These are phyloP conservation scores for Microsporum audouinii DNA, from an alignment of 2,329 filamentous ascomycete genomes.

Conservation along the genomic window DNA sequence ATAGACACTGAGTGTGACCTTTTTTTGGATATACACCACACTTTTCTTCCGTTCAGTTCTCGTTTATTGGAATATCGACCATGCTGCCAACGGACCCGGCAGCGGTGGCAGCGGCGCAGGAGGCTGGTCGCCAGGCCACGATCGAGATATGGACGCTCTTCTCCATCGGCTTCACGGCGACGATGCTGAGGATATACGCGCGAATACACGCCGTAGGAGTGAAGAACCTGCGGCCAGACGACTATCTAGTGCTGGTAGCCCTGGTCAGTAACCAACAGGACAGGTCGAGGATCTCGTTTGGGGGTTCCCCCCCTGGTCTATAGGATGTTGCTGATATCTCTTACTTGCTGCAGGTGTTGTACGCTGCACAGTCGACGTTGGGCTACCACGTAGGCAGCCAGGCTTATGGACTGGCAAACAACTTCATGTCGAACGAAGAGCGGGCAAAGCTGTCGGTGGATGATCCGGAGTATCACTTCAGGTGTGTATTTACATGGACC, in stretches of 20 bases:
- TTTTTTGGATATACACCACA: not conserved
- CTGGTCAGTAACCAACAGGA: not conserved
- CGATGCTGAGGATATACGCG: constrained; percentile 34
- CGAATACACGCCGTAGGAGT: constrained; percentile 29
- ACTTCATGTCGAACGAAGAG: constrained; percentile 39
- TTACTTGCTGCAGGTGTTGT: constrained; percentile 32
- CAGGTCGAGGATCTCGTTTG: not conserved
- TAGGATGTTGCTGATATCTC: constrained; percentile 5
- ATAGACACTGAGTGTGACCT: not conserved
- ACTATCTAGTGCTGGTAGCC: constrained; percentile 40
- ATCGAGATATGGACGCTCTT: constrained; percentile 7
- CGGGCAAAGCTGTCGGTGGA: constrained; percentile 33
- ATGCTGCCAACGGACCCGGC: constrained; percentile 5
- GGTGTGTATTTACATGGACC: constrained; percentile 10
- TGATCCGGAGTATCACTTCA: constrained; percentile 34
- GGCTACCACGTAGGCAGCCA: constrained; percentile 38
- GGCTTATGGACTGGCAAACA: constrained; percentile 42
- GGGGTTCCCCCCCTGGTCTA: constrained; percentile 6
- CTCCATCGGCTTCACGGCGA: constrained; percentile 13
- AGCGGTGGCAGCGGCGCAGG: not conserved
- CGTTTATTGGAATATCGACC: not conserved
- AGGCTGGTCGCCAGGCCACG: not conserved
- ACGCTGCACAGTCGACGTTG: constrained; percentile 36
- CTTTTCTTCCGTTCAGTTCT: not conserved
- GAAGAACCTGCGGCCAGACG: constrained; percentile 31